Evolutionary conservation across 2,329 filamentous ascomycete genomes (phyloP).

Genomic region (Phoma herbarum): DNA sequence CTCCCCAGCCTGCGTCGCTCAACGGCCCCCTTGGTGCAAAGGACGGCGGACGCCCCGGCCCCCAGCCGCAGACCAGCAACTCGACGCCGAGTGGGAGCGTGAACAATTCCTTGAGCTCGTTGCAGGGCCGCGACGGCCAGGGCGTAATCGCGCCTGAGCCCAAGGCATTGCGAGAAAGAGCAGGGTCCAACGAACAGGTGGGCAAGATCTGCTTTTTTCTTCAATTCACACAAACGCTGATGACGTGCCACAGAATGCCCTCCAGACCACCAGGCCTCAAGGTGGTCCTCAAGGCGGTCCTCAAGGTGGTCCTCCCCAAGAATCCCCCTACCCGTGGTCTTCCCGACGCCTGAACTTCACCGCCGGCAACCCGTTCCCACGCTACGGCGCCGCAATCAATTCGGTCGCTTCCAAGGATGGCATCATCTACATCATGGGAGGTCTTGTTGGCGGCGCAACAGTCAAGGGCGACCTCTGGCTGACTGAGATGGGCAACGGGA

Average conservation of each 20-base stretch:
- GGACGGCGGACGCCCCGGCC: conserved; percentile 37
- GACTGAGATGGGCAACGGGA: conserved; percentile 84
- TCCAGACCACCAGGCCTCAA: conserved; percentile 38
- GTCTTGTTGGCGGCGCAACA: conserved; percentile 90
- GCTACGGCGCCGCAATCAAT: conserved; percentile 97
- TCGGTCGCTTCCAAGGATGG: conserved; percentile 93
- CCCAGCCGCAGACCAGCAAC: conserved; percentile 56
- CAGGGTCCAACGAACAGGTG: conserved; percentile 65
- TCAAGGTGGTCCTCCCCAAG: conserved; percentile 61
- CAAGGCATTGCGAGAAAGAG: conserved; percentile 65
- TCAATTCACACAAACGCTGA: conserved; percentile 22
- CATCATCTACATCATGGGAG: conserved; percentile 97
- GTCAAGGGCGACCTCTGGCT: conserved; percentile 98
- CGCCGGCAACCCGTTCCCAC: conserved; percentile 88
- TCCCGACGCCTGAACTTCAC: conserved; percentile 88
- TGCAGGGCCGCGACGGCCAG: conserved; percentile 61
- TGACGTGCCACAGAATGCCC: conserved; percentile 1
- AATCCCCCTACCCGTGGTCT: conserved; percentile 95
- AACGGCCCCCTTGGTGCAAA: conserved; percentile 46
- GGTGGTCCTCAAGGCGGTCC: conserved; percentile 51
- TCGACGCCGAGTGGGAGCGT: conserved; percentile 79
- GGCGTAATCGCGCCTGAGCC: conserved; percentile 69
- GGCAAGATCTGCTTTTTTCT: conserved; percentile 24
- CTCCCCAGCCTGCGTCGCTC: conserved; percentile 54
- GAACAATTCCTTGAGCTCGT: conserved; percentile 71